Base-by-base conservation (phyloP, 495 filamentous ascomycete genomes). In the Neurospora hispaniola region DNA sequence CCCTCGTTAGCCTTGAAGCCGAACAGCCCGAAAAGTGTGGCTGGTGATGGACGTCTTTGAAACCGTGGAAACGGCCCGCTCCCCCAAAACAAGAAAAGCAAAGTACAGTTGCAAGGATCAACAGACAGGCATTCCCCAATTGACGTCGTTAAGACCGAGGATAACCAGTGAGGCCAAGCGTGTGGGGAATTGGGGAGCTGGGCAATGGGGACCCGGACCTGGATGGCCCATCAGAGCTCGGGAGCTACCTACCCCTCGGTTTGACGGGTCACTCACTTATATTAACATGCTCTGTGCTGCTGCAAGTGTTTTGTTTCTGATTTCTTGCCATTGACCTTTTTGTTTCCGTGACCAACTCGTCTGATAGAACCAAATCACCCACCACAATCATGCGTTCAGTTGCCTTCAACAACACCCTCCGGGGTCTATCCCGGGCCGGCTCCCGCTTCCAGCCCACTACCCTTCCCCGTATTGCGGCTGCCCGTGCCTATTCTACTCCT, bases 371-470 rank as follows among this genome's bases (percentile, higher is more conserved):
- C 54, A 14, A 66, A 35, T 14, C 54, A 62, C 0, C 14, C 35
- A 2, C 4, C 23, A 18, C 1, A 62, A 66, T 62, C 70, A 73
- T 74, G 70, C 27, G 42, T 62, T 14, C 48, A 73, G 71, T 66
- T 66, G 54, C 54, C 54, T 90, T 90, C 89, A 88, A 87, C 89
- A 88, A 87, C 76, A 82, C 86, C 72, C 82, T 89, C 72, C 85
- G 85, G 73, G 82, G 81, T 72, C 75, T 90, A 73, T 88, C 87
- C 80, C 87, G 91, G 43, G 81, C 88, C 71, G 86, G 86, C 79
- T 88, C 86, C n/a, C 85, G 85, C 80, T 85, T 89, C 72, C 80
- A 82, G 80, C 84, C 74, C 42, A 42, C 44, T 27, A 35, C 72
- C 9, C 85, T 84, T 69, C 87, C 84, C 71, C 88, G 81, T 73